These are phyloP conservation scores for Hypoxylon fuscum DNA, from an alignment of 495 filamentous ascomycete species.

Conservation along the genomic window DNA sequence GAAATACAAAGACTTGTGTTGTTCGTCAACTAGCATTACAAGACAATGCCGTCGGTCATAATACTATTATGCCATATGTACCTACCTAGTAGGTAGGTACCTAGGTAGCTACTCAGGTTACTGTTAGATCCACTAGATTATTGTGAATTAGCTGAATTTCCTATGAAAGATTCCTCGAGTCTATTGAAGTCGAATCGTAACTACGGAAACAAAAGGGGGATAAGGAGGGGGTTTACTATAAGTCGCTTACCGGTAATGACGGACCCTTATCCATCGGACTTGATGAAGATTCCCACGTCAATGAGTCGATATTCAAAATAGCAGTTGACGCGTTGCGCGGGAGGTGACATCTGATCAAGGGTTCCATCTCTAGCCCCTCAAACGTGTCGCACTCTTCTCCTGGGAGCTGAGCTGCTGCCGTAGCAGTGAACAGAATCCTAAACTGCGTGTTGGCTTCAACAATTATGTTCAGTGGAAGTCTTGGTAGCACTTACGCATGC, in stretches of 20 bases:
- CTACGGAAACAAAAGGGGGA: too few species aligned
- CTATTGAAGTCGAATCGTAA: neutral
- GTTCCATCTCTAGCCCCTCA: neutral
- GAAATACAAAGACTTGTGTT: too few species aligned
- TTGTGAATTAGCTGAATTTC: neutral
- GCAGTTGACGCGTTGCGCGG: neutral
- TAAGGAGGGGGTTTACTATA: too few species aligned
- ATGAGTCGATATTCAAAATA: neutral
- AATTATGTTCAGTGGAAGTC: neutral
- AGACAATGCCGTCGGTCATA: too few species aligned
- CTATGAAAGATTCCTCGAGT: too few species aligned
- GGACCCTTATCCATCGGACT: conserved; percentile 27
- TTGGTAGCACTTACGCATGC: conserved; percentile 32
- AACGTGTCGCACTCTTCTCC: conserved; percentile 1
- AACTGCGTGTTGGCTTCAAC: neutral
- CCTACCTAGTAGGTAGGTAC: too few species aligned
- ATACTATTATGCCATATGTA: too few species aligned
- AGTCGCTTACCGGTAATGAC: conserved; percentile 2
- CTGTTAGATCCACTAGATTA: too few species aligned
- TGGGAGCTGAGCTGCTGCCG: conserved; percentile 2
- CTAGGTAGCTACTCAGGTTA: too few species aligned
- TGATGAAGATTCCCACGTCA: conserved; percentile 12
- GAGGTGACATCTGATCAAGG: neutral
- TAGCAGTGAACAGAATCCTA: conserved; percentile 8
- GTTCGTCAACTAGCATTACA: too few species aligned